Percentiles rank a stretch among this genome's conserved stretches.
These are phyloP conservation scores for Eucalyptus caleyi DNA, from an alignment of 345 rosid genomes.

Conservation along the genomic window DNA sequence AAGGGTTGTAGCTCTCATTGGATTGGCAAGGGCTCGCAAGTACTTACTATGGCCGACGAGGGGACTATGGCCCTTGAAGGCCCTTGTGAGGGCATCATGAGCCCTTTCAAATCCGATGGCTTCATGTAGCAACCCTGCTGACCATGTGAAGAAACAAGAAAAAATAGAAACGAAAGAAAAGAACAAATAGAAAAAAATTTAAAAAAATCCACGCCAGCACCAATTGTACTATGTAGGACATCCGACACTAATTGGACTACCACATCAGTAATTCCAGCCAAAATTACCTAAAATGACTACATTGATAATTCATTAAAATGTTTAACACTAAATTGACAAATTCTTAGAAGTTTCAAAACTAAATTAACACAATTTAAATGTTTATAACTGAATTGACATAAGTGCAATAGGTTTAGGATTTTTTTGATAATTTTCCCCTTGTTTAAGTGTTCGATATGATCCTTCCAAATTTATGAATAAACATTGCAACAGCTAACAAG, in stretches of 20 bases:
- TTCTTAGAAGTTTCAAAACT: too few species aligned
- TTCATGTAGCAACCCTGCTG: not conserved
- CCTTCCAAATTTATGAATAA: not conserved
- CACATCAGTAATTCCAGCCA: not conserved
- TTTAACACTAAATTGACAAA: not conserved
- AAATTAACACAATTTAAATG: too few species aligned
- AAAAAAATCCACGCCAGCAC: rapidly evolving
- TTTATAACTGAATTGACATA: not conserved
- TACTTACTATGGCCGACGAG: not conserved
- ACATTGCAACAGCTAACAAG: not conserved
- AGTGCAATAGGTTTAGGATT: too few species aligned
- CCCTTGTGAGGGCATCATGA: not conserved
- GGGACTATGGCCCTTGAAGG: not conserved
- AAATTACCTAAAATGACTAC: not conserved
- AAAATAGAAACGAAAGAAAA: too few species aligned
- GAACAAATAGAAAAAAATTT: too few species aligned
- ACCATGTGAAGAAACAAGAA: not conserved
- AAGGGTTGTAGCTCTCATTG: too few species aligned
- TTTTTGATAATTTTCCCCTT: not conserved
- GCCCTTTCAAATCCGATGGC: not conserved
- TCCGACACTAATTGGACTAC: rapidly evolving
- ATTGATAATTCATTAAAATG: not conserved
- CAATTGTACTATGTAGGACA: not conserved
- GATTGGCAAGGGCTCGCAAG: not conserved
- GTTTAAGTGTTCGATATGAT: not conserved